These are phyloP conservation scores for Diacronema lutheri DNA, from an alignment of 78 protist genomes.

Conservation along the genomic window DNA sequence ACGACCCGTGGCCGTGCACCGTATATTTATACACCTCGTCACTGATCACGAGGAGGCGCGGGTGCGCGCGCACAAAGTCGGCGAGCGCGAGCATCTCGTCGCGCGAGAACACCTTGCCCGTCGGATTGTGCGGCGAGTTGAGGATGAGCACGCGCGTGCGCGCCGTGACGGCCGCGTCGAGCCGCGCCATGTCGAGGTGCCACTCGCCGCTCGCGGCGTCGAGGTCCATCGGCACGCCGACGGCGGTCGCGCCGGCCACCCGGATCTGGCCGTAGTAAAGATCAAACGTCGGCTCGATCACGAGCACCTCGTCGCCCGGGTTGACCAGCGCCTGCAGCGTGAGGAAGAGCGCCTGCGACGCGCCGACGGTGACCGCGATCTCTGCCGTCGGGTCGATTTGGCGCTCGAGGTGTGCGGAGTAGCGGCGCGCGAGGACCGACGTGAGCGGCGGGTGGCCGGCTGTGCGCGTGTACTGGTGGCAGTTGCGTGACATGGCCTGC, in stretches of 20 bases:
- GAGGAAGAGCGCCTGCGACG: constrained; percentile 41
- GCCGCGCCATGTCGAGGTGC: not conserved
- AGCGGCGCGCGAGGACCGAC: constrained; percentile 16
- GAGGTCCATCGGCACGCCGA: constrained; percentile 20
- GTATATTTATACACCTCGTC: constrained; percentile 51
- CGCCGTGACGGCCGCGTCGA: not conserved
- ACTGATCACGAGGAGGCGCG: constrained; percentile 24
- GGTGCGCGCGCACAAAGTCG: not conserved
- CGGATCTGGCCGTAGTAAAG: constrained; percentile 41
- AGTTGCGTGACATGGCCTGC: constrained; percentile 2
- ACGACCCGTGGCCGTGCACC: not conserved
- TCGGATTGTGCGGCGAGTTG: no score
- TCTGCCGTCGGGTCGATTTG: constrained; percentile 17
- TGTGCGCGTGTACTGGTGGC: constrained; percentile 46
- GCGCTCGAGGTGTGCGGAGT: constrained; percentile 25
- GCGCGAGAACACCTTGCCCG: not conserved
- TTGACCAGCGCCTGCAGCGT: constrained; percentile 33
- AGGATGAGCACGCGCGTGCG: no score
- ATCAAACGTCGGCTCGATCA: constrained; percentile 49
- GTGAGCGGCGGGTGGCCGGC: constrained; percentile 52
- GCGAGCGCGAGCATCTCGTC: constrained; percentile 6
- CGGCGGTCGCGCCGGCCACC: constrained; percentile 20
- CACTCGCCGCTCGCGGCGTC: not conserved
- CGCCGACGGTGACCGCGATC: constrained; percentile 44
- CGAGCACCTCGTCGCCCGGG: constrained; percentile 43